Evolutionary conservation across 805 yeast species (phyloP).

Genomic region (Zygotorulaspora danielsina): DNA sequence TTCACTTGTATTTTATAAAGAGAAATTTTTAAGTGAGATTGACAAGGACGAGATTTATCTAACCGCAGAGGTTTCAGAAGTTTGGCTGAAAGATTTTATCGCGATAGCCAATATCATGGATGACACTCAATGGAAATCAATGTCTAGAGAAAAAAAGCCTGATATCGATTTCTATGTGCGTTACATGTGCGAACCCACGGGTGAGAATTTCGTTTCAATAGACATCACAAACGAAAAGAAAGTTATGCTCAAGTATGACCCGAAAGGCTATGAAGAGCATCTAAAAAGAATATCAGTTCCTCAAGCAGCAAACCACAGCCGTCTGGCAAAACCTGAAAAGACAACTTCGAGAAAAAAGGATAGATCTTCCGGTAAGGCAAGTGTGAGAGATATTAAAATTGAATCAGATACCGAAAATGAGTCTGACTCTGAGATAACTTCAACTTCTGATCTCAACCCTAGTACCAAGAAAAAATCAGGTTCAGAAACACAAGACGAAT

Average conservation of each 20-base stretch:
- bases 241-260: conserved; percentile 21
- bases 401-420: conserved; percentile 10
- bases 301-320: conserved; percentile 3
- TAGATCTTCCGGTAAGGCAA: not conserved
- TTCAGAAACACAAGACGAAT: conserved; percentile 1
- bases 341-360: not conserved
- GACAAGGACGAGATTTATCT: conserved; percentile 48
- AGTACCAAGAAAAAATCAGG: conserved; percentile 2
- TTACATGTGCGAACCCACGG: conserved; percentile 36
- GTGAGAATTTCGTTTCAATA: conserved; percentile 21
- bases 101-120: conserved; percentile 45
- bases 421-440: not conserved
- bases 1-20: conserved; percentile 15
- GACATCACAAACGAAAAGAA: conserved; percentile 24
- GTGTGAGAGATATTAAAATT: conserved; percentile 8
- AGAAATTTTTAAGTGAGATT: conserved; percentile 22
- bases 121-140: conserved; percentile 33
- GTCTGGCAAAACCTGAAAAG: not conserved
- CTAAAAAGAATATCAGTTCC: conserved; percentile 27
- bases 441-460: not conserved
- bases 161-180: conserved; percentile 33
- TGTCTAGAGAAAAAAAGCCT: conserved; percentile 37
- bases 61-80: conserved; percentile 46
- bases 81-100: conserved; percentile 43
- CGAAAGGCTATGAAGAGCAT: conserved; percentile 25